A percentile compares a stretch with the other conserved stretches of the same genome.
Evolutionary conservation across 768 basidiomycete genomes (phyloP).

Genomic region (Chalciporus sphaerocephalus): DNA sequence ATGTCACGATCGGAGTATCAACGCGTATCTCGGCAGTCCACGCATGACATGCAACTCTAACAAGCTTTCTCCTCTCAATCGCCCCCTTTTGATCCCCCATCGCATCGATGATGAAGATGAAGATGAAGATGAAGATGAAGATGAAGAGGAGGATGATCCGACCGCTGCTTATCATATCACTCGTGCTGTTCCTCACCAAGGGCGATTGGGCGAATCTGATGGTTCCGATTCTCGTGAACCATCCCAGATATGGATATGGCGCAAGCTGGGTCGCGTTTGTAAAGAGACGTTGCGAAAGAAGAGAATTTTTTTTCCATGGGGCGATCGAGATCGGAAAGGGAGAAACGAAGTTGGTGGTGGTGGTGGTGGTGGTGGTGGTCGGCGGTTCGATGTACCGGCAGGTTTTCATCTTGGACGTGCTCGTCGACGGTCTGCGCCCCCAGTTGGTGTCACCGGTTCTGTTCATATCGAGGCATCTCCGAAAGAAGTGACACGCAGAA

Average conservation of each 20-base stretch:
- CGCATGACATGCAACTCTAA: not conserved
- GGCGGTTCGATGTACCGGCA: too few species aligned
- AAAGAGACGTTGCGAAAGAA: constrained; percentile 5
- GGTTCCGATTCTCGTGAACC: not conserved
- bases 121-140: not conserved
- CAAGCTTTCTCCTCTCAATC: not conserved
- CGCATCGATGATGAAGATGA: not conserved
- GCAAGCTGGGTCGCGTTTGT: constrained; percentile 2
- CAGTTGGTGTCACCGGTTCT: constrained; percentile 13
- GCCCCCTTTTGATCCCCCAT: not conserved
- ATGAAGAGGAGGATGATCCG: constrained; percentile 14
- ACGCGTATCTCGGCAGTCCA: not conserved
- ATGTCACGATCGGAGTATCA: not conserved
- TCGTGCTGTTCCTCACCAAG: constrained; percentile 2
- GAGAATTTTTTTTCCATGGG: constrained; percentile 5
- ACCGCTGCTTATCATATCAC: constrained; percentile 8
- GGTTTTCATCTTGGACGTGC: not conserved
- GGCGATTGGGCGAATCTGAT: not conserved
- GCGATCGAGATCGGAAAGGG: constrained; percentile 1
- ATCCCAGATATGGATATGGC: not conserved
- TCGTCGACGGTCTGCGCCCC: constrained; percentile 8
- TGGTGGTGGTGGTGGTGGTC: not conserved
- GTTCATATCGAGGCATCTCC: not conserved
- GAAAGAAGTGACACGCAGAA: not conserved
- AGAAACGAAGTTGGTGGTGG: not conserved